Conservation (phyloP, 352 stramenopile genomes). For the Achlya hypogyna region DNA sequence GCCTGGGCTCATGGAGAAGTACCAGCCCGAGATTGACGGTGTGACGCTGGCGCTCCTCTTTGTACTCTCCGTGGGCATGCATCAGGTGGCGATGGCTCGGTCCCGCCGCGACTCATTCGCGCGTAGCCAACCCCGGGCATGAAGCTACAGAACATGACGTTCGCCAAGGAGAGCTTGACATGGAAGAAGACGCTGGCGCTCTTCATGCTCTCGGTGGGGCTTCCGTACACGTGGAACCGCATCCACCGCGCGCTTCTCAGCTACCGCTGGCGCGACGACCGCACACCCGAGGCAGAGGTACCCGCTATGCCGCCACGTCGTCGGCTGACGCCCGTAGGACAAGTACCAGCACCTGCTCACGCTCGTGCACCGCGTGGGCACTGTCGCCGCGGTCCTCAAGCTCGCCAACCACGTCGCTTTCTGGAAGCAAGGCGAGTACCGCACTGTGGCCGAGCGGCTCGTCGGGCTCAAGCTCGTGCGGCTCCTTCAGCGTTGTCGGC, state of each 20-base stretch:
- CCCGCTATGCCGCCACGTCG: background rate
- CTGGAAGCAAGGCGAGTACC: slow-evolving; percentile 55
- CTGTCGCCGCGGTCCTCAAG: slow-evolving; percentile 51
- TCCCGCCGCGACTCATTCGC: background rate
- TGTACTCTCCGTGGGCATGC: slow-evolving; percentile 47
- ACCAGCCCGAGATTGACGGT: slow-evolving; percentile 70
- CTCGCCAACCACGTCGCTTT: slow-evolving; percentile 67
- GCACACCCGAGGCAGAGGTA: slow-evolving; percentile 11
- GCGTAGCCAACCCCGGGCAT: slow-evolving; percentile 67
- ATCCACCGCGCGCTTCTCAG: slow-evolving; percentile 25
- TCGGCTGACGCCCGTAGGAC: background rate
- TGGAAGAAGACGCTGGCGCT: slow-evolving; percentile 38
- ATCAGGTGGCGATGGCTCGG: slow-evolving; percentile 30
- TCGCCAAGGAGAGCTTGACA: slow-evolving; percentile 37
- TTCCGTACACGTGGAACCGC: slow-evolving; percentile 74
- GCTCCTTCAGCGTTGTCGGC: background rate
- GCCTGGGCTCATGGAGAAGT: slow-evolving; percentile 42
- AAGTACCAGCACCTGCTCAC: slow-evolving; percentile 27
- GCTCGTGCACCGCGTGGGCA: slow-evolving; percentile 67
- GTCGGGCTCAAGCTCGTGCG: slow-evolving; percentile 63
- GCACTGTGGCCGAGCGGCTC: slow-evolving; percentile 59
- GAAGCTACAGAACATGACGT: slow-evolving; percentile 75
- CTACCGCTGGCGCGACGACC: slow-evolving; percentile 17
- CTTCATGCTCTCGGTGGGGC: slow-evolving; percentile 57
- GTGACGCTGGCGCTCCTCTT: slow-evolving; percentile 48